Base-by-base conservation (phyloP, 2,329 filamentous ascomycete species). In the Talaromyces atroroseus region DNA sequence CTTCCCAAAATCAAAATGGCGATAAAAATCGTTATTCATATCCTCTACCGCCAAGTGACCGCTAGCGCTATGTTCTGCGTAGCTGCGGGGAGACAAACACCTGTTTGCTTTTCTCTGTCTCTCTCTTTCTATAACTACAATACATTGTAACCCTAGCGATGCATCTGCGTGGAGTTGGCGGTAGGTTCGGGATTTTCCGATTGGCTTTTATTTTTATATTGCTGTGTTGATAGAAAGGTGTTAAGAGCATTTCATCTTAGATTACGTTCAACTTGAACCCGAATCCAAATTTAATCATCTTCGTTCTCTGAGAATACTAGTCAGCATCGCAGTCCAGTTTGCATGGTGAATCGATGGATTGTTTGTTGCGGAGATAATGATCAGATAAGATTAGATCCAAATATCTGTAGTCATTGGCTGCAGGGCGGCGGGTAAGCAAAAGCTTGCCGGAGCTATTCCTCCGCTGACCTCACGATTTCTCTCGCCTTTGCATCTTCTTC, bases 1-100 rank as follows among this genome's bases (percentile, higher is more conserved):
- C 29, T 49, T 58, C 56, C 10, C 40, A 57, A 14, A 24, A 26
- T 6, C 38, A 20, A n/a, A 58, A 58, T 52, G 50, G 56, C 44
- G 54, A 46, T 54, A 44, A 49, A 20, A 58, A 54, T 10, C 56
- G 56, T n/a, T 58, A 54, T 24, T 58, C 56, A 20, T 58, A 54
- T 54, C 56, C 56, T 24, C 20, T 45, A 29, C 36, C 42, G 38
- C 38, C 45, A 18, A 36, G n/a, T 4, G 56, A 54, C 18, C 8
- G n/a, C n/a, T 40, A 40, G 5, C 34, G 12, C 8, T 18, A 40
- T 40, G 16, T 40, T 40, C 2, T 44, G 6, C 10, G 20, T 44
- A 7, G 4, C 10, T 23, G 40, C n/a, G 20, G 23, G 2, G 40
- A 11, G n/a, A 23, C n/a, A 12, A 20, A 44, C 36, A 10, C n/a